Evolutionary conservation across 257 asterid species (phyloP).

Genomic region (Echites panduratus): DNA sequence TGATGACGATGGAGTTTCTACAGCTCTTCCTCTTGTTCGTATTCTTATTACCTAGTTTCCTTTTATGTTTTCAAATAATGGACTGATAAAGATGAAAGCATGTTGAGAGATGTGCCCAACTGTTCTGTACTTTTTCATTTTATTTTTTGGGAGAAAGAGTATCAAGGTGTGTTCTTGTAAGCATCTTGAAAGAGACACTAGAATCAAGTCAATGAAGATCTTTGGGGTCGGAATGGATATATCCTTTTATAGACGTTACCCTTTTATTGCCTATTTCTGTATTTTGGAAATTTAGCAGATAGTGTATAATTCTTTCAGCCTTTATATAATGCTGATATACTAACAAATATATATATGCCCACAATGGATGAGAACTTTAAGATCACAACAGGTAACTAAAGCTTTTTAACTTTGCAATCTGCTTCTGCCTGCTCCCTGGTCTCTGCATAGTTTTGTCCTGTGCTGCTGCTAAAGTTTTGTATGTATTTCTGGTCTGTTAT

Average conservation of each 20-base stretch:
- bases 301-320: background rate
- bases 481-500: background rate
- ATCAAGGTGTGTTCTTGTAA: background rate
- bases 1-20: slow-evolving; percentile 76
- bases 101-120: background rate
- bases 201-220: background rate
- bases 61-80: background rate
- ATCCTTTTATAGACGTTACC: background rate
- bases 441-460: background rate
- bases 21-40: slow-evolving; percentile 52
- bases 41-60: slow-evolving; percentile 1
- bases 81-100: background rate
- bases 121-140: background rate
- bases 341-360: background rate
- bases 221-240: background rate
- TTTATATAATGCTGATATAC: background rate
- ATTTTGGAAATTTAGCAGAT: background rate
- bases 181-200: background rate
- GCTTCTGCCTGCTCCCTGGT: background rate
- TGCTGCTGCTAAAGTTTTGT: background rate
- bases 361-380: background rate
- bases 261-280: background rate
- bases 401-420: background rate
- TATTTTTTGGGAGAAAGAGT: background rate
- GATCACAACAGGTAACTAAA: background rate